These are phyloP conservation scores for Eucalyptus erythrocorys DNA, from an alignment of 345 rosid genomes.

Conservation along the genomic window DNA sequence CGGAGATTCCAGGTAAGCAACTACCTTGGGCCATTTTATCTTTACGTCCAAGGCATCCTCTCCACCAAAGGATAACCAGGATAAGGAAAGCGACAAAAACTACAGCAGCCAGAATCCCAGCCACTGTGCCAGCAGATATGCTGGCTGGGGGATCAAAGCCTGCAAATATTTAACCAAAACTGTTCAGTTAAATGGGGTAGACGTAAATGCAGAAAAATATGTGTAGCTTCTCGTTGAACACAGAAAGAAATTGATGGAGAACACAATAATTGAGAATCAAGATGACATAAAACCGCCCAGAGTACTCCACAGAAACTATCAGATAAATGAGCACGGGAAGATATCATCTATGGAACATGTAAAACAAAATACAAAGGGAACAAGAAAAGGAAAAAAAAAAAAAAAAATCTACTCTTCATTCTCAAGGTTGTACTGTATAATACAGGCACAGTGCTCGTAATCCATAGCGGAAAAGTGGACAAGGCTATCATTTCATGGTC, in stretches of 20 bases:
- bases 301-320: not conserved
- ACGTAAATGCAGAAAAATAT: not conserved
- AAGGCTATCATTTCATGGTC: not conserved
- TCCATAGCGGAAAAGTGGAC: not conserved
- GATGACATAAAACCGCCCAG: not conserved
- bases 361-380: not conserved
- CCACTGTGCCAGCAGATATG: not conserved
- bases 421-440: not conserved
- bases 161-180: not conserved
- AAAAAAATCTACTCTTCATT: not conserved
- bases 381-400: not conserved
- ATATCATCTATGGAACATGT: not conserved
- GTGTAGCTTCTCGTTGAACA: not conserved
- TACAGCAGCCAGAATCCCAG: not conserved
- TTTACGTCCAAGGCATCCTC: not conserved
- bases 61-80: conserved; percentile 2
- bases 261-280: not conserved
- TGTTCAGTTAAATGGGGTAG: not conserved
- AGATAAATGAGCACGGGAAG: not conserved
- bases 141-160: not conserved
- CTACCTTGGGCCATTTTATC: not conserved
- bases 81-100: not conserved
- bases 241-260: not conserved
- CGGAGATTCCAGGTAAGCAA: not conserved
- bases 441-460: not conserved